Base-by-base conservation (phyloP, 2,329 filamentous ascomycete species). In the Apiospora kogelbergensis region DNA sequence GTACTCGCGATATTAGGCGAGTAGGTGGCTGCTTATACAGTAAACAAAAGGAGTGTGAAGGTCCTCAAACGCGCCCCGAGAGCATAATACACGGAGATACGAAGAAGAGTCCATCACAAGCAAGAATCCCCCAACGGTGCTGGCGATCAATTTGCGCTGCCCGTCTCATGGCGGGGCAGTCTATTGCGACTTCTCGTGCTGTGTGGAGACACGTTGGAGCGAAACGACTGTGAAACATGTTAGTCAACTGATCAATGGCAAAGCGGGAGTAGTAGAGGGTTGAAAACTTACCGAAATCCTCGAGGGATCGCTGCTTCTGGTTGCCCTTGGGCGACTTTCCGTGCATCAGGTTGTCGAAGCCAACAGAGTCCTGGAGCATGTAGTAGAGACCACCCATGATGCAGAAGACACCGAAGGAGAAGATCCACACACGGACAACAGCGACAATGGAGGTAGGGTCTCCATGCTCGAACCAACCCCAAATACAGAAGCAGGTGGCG, bases 271-370 rank as follows among this genome's bases (percentile, higher is more conserved):
- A 46, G 66, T 41, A 60, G 26, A 37, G 17, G 24, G 63, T 69
- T 33, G 44, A 70, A 71, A 74, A 86, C 90, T 88, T 90, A 94
- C 91, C 90, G 78, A 97, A 97, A 84, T 97, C 93, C 85, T 97
- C 94, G 72, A 95, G 87, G 63, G 91, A 93, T 76, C 93, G 88
- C 84, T 95, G 93, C 87, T 93, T 95, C 82, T 91, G 87, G 83
- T 89, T 91, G 81, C 91, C 90, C 87, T 94, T 94, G 74, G 89
- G 89, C 72, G 90, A 92, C 85, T 95, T 95, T 79, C 93, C 93
- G 84, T 97, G 93, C 92, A 97, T 96, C 72, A 97, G 86, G 84
- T 96, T 95, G 83, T 97, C 93, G 81, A 97, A 97, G 72, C 91
- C 91, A 71, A 88, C 82, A 77, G 90, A 94, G 80, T 92, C 92